These are phyloP conservation scores for Wallacemonas collosoma DNA, from an alignment of 208 protist genomes.

Conservation along the genomic window DNA sequence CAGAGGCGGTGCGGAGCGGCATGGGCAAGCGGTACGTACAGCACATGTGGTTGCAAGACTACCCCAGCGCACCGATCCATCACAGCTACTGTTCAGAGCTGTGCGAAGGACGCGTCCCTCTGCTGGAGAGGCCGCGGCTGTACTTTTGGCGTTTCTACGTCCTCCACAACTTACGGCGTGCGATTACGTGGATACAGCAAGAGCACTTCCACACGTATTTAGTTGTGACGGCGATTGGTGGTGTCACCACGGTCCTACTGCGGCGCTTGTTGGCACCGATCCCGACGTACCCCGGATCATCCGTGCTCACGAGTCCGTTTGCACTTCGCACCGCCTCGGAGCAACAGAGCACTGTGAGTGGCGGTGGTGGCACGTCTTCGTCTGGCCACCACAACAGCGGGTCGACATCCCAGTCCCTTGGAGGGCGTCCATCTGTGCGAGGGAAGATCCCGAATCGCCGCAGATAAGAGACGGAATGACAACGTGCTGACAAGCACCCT, in stretches of 20 bases:
- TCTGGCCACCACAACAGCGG: neutral
- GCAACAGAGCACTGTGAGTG: neutral
- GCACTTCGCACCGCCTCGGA: neutral
- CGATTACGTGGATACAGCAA: neutral
- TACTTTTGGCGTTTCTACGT: constrained; percentile 3
- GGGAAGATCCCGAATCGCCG: neutral
- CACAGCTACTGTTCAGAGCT: neutral
- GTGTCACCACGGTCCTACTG: neutral
- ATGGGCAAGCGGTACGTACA: neutral
- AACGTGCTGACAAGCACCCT: neutral
- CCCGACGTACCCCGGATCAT: neutral
- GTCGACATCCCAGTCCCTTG: neutral
- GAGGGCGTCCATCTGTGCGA: neutral
- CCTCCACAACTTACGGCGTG: neutral
- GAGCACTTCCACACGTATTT: neutral
- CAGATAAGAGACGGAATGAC: constrained; percentile 13
- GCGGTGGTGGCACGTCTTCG: neutral
- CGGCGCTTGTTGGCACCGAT: neutral
- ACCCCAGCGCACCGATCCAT: neutral
- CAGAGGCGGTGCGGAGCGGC: neutral
- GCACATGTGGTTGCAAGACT: neutral
- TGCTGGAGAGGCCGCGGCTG: neutral
- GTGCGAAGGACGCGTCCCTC: neutral
- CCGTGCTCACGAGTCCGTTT: neutral
- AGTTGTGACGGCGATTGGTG: neutral